Base-by-base conservation (phyloP, 192 early-diverging fungal genomes). In the Cetraspora pellucida region DNA sequence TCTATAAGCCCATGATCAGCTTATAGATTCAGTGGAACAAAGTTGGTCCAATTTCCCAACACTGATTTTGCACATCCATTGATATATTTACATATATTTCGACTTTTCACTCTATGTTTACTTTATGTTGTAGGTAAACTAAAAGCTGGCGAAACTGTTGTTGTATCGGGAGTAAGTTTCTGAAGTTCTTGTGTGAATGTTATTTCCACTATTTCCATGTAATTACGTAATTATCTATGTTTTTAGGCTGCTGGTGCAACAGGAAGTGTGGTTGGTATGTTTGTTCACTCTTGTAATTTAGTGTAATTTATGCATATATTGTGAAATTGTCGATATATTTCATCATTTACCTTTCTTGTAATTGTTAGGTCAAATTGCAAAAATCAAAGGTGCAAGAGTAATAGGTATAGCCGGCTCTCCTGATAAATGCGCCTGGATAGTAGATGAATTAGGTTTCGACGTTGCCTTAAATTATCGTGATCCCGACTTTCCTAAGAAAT, bases 331-430 rank as follows among this genome's bases (percentile, higher is more conserved):
- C 1, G 37, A 37, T 37, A 7, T 37, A 71, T 52, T 25, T 21
- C 27, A 47, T 21, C 16, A 54, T 4, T 54, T 19, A 54, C 19
- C 5, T n/a, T 54, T 54, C 13, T 54, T 54, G 2, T 54, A 19
- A 47, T 58, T n/a, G 25, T 23, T 17, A 61, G 59, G 80, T 30
- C 82, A 83, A 76, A 85, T 83, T 37, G 82, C 84, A 16, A 82
- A 86, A 74, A 78, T 84, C 43, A 83, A 80, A 65, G 83, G 80
- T 11, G 78, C 84, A 73, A 68, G 77, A 45, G 84, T 88, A 17
- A 86, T 88, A 37, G 87, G 87, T 31, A 88, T 88, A 59, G 87
- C 87, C 0, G 87, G 87, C 14, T 78, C 82, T 16, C 49, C 82
- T n/a, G 84, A 87, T 58, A 88, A 88, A 82, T 87, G 85, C 52